These are phyloP conservation scores for Neltuma alba DNA, from an alignment of 306 rosid genomes.

Conservation along the genomic window DNA sequence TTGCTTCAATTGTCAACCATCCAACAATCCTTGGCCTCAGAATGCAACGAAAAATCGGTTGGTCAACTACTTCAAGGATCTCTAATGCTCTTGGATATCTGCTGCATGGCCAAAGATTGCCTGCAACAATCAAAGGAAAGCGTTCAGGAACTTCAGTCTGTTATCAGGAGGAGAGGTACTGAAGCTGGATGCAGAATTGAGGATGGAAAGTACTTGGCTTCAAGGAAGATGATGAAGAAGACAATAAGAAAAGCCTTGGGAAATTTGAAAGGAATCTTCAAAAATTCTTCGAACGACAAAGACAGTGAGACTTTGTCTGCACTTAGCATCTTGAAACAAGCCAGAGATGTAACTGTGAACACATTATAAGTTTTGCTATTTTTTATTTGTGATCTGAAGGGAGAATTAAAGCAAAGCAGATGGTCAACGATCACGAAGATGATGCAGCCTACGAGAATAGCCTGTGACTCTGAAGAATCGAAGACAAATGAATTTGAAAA, in stretches of 20 bases:
- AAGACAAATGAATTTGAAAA: conserved; percentile 30
- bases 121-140: conserved; percentile 29
- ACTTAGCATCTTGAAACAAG: conserved; percentile 18
- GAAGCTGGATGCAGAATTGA: conserved; percentile 21
- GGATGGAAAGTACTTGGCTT: conserved; percentile 28
- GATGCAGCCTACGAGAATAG: conserved; percentile 16
- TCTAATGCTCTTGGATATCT: conserved; percentile 36
- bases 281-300: not conserved
- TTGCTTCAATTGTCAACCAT: conserved; percentile 40
- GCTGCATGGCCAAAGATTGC: conserved; percentile 26
- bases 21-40: conserved; percentile 31
- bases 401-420: conserved; percentile 13
- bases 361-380: conserved; percentile 18
- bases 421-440: conserved; percentile 32
- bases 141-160: conserved; percentile 33
- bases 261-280: not conserved
- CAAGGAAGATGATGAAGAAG: conserved; percentile 33
- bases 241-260: not conserved
- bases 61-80: conserved; percentile 38
- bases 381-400: conserved; percentile 26
- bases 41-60: conserved; percentile 22
- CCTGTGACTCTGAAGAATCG: conserved; percentile 11
- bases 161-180: conserved; percentile 32
- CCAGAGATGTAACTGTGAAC: conserved; percentile 25
- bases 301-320: not conserved